Evolutionary conservation across 2,329 filamentous ascomycete genomes (phyloP), one percentile per base, ranked within the genome.

Genomic region (Aspergillus oerlinghausenensis): DNA sequence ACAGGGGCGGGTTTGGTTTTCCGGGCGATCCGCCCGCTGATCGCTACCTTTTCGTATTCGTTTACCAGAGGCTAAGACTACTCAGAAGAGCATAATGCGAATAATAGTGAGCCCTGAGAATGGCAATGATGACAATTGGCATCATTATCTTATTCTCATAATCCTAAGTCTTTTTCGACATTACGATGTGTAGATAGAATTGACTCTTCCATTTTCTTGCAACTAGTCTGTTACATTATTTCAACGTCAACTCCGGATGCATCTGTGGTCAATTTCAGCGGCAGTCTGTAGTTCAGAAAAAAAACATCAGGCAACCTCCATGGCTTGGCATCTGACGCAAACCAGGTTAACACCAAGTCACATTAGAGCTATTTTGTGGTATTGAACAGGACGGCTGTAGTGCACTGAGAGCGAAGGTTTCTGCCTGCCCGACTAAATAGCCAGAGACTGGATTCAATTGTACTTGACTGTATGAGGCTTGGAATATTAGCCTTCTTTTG

Each of bases 21-120:
- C 64, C 64, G 65, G 59, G 38, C 54, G 55, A 63, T 67, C 65
- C 65, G 65, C 60, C 56, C 43, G 62, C 55, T 52, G 63, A 66
- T 66, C 65, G 32, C 51, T 63, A 23, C 57, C 62, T 29, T 47
- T 57, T 64, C 55, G 6, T 55, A 57, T 50, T 21, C 50, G 29
- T n/a, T 50, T 10, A 50, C 32, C 32, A 14, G 4, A 32, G 29
- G 11, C 11, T 10, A 29, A 4, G 2, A 14, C 42, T 29, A 32
- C 14, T 35, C 29, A 29, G n/a, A 45, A 43, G 1, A 21, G 7
- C 17, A 4, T 21, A 43, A 45, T 4, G 42, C 8, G 9, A 23
- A 23, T 19, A 45, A 5, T 14, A 17, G 11, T 3, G 10, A 29
- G 28, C 28, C 32, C 32, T 45, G 8, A 21, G 40, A 43, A 10